Base-by-base conservation (phyloP, 441 rosid species). In the Pelargonium citronellum region DNA sequence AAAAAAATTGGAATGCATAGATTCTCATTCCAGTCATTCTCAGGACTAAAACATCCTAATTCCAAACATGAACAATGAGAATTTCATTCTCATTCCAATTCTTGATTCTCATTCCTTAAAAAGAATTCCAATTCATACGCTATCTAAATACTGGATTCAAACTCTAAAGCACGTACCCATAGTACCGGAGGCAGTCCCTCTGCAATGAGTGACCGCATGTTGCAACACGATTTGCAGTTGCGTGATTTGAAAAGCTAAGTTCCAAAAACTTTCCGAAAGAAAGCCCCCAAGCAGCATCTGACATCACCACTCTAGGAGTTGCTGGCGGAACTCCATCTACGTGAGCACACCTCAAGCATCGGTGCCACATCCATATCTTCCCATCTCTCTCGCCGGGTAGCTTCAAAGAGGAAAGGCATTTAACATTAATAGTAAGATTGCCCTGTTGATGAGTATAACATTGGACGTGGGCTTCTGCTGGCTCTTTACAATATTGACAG, bases 301-400 rank as follows among this genome's bases (percentile, higher is more conserved):
- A 95, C 99, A 95, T 95, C 61, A 88, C 87, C 46, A 93, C 85
- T 71, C 99, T 89, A 66, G 83, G 84, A 77, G 99, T 95, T 22
- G 98, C 94, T 8, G 96, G 98, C 72, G 99, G 99, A 75, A 88
- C 89, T 72, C 94, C 91, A 30, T 82, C 82, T 70, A 68, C 77
- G 66, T 92, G 86, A 22, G 96, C 94, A 77, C 99, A 95, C 70
- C 79, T 86, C 73, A 95, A 79, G 83, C 99, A 95, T 81, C 98
- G 81, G 78, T 95, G 99, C 99, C 99, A 95, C 99, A 95, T 92
- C 99, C 99, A 95, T 79, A 95, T 89, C 80, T 87, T 95, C 58
- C 98, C 98, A 58, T 88, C 99, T 81, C 75, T 87, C 78, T 92
- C 97, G 71, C 99, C 98, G 6, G 91, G 91, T 75, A 95, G 78